Evolutionary conservation across 768 basidiomycete species (phyloP).

Genomic region (Trametes cingulata): DNA sequence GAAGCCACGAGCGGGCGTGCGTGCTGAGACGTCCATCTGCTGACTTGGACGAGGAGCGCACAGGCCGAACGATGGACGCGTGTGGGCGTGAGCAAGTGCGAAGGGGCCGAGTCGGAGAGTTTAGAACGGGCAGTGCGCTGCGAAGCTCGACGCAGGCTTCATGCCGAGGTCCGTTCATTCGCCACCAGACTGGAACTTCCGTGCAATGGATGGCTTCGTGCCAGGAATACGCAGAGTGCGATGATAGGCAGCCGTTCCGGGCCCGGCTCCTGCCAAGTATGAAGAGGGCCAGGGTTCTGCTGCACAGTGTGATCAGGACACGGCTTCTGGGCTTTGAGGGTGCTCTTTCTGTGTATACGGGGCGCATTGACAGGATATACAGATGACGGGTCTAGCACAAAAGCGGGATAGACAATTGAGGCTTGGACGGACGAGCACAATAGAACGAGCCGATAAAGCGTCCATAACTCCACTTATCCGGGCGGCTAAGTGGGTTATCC

Average conservation of each 20-base stretch:
- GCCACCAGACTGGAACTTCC: background rate
- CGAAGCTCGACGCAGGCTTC: constrained; percentile 1
- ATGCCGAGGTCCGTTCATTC: constrained; percentile 14
- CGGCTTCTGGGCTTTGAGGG: background rate
- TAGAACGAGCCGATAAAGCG: constrained; percentile 6
- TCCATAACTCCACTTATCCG: constrained; percentile 9
- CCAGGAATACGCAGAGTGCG: background rate
- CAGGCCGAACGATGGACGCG: constrained; percentile 9
- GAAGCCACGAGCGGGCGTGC: constrained; percentile 6
- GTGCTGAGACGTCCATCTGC: constrained; percentile 7
- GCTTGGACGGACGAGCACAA: background rate
- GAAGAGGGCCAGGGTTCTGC: constrained; percentile 6
- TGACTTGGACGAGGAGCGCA: constrained; percentile 9
- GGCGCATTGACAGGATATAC: background rate
- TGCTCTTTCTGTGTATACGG: background rate
- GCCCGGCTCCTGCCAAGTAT: background rate
- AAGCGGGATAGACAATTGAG: background rate
- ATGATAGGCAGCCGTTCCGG: constrained; percentile 5
- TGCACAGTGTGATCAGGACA: background rate
- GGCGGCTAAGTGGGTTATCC: constrained; percentile 9
- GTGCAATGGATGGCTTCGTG: background rate
- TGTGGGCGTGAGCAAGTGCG: constrained; percentile 8
- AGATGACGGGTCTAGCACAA: background rate
- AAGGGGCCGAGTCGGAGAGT: background rate
- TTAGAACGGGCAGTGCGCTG: constrained; percentile 15